A percentile compares a stretch with the other conserved stretches of the same genome.
These are phyloP conservation scores for Pisolithus marmoratus DNA, from an alignment of 768 basidiomycete genomes.

Conservation along the genomic window DNA sequence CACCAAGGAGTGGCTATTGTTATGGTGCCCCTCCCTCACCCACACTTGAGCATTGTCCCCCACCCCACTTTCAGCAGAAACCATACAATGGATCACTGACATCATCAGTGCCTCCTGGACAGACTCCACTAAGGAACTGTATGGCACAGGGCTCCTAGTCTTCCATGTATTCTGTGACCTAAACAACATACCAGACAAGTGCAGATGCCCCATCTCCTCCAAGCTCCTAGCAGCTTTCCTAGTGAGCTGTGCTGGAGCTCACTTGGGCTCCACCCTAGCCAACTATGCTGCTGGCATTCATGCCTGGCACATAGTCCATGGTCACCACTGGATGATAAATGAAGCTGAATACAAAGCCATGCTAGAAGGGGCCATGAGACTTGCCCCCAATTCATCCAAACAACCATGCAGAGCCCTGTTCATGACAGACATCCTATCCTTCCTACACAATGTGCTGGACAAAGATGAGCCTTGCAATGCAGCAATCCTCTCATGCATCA, in stretches of 20 bases:
- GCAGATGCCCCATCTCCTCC: constrained; percentile 24
- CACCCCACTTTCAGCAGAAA: constrained; percentile 11
- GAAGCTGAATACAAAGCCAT: not conserved
- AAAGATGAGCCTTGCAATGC: constrained; percentile 25
- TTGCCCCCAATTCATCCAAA: constrained; percentile 16
- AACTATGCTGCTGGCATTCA: constrained; percentile 36
- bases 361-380: not conserved
- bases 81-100: not conserved
- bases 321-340: not conserved
- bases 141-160: constrained; percentile 34
- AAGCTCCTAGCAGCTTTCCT: constrained; percentile 28
- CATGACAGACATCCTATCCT: constrained; percentile 9
- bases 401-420: constrained; percentile 25
- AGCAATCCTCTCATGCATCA: constrained; percentile 33
- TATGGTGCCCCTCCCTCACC: not conserved
- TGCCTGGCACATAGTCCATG: constrained; percentile 44
- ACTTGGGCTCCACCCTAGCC: constrained; percentile 25
- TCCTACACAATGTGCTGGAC: constrained; percentile 14
- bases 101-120: constrained; percentile 26
- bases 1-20: not conserved
- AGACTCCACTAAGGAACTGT: constrained; percentile 25
- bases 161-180: constrained; percentile 40
- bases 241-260: constrained; percentile 24
- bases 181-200: constrained; percentile 24
- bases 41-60: not conserved